Conservation (phyloP, 1,284 basidiomycete genomes). For the Phylloporus sp. region DNA sequence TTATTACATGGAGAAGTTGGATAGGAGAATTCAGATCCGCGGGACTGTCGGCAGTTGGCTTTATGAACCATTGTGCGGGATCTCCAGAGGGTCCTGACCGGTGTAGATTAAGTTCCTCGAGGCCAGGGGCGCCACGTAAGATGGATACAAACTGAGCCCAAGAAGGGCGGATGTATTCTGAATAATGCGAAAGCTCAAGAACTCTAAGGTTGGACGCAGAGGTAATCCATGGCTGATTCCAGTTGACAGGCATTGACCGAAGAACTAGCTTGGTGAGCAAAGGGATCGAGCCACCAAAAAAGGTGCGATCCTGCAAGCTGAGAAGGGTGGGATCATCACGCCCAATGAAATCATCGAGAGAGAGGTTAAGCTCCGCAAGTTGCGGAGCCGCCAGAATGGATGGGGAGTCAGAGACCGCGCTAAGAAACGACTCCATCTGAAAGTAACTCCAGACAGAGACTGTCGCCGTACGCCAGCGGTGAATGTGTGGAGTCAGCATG, state of each 20-base stretch:
- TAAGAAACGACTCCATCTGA: slow-evolving; percentile 42
- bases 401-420: background rate
- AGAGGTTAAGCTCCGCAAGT: slow-evolving; percentile 29
- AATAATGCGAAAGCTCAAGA: slow-evolving; percentile 60
- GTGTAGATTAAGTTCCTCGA: slow-evolving; percentile 50
- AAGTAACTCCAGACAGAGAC: slow-evolving; percentile 48
- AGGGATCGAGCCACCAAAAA: slow-evolving; percentile 61
- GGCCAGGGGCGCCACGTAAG: slow-evolving; percentile 49
- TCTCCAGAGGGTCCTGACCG: slow-evolving; percentile 50
- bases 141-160: slow-evolving; percentile 53
- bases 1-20: slow-evolving; percentile 49
- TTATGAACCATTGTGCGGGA: slow-evolving; percentile 40
- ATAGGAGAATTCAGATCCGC: slow-evolving; percentile 41
- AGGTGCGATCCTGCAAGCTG: no score
- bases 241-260: slow-evolving; percentile 71
- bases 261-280: slow-evolving; percentile 19
- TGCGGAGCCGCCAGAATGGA: background rate
- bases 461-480: slow-evolving; percentile 56
- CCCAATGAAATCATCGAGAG: slow-evolving; percentile 42
- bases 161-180: slow-evolving; percentile 42
- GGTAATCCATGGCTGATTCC: slow-evolving; percentile 51
- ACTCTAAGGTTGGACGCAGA: slow-evolving; percentile 42
- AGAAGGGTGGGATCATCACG: slow-evolving; percentile 45
- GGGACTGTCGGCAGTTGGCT: slow-evolving; percentile 17
- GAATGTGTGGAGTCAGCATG: slow-evolving; percentile 36